Evolutionary conservation across 768 basidiomycete genomes (phyloP).

Genomic region (Macrolepiota fuliginosa): DNA sequence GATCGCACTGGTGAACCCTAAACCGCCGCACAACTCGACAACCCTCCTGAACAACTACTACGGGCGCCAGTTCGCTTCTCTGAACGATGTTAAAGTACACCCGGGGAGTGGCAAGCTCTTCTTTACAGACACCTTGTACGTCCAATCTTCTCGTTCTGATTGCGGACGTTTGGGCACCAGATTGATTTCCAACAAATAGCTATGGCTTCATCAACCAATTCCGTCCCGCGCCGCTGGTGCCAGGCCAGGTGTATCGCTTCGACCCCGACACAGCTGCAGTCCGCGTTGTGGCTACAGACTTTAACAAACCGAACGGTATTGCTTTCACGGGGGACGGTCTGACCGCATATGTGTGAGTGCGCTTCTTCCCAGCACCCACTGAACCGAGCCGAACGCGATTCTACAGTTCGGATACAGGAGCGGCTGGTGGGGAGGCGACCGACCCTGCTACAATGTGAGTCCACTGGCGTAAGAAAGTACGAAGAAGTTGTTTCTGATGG

Average conservation of each 20-base stretch:
- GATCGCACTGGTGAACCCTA: conserved; percentile 63
- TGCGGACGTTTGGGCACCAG: neutral
- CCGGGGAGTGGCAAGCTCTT: conserved; percentile 62
- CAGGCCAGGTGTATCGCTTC: conserved; percentile 77
- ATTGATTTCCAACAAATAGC: no score
- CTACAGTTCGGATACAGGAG: conserved; percentile 53
- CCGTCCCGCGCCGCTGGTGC: conserved; percentile 62
- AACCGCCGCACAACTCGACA: conserved; percentile 61
- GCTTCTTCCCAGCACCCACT: neutral
- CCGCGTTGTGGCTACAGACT: conserved; percentile 74
- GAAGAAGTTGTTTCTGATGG: neutral
- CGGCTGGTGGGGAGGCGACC: conserved; percentile 50
- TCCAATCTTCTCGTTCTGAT: conserved; percentile 9
- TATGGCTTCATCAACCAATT: conserved; percentile 59
- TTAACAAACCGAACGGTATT: conserved; percentile 71
- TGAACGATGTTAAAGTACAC: conserved; percentile 78
- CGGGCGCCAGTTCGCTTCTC: conserved; percentile 78
- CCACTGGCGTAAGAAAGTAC: neutral
- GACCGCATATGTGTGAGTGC: conserved; percentile 57
- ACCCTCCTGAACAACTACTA: conserved; percentile 76
- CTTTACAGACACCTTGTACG: conserved; percentile 72
- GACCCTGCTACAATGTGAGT: conserved; percentile 67
- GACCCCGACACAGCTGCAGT: conserved; percentile 64
- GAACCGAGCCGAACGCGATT: neutral
- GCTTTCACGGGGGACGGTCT: conserved; percentile 67